Evolutionary conservation across 371 early-diverging fungal species (phyloP), one percentile per base, ranked within the genome.

Genomic region (Apophysomyces ossiformis): DNA sequence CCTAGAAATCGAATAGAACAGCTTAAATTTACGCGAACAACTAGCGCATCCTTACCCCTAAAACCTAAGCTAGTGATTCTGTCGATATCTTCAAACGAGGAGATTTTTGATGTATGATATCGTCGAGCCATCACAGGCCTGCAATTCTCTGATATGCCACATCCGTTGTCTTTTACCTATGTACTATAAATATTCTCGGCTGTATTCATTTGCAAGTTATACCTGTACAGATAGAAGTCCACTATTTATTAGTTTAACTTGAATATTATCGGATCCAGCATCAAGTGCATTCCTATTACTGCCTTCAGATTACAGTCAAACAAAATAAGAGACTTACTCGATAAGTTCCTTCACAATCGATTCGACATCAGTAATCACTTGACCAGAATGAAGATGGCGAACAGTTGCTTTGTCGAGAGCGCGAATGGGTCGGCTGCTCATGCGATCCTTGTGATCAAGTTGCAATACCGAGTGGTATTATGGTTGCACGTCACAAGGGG

Each of bases 21-120:
- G 41, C 41, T 41, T 41, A 8, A 4, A 11, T 13, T 41, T 13
- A 13, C 41, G 21, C 26, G 16, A 60, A 39, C 3, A 37, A 7
- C 15, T 26, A 21, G 37, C 26, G 35, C 8, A 47, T 26, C 36
- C 37, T 58, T 64, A 37, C 89, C 88, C 43, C 94, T 75, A 73
- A 94, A 95, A 1, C 95, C 95, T 75, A 86, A 90, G 5, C 85
- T 85, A 1, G 47, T 21, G 5, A 90, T 70, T 12, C 41, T 64
- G 4, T 73, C 68, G 1, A 93, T 56, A 62, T 92, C 93, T 15
- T 86, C 79, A 68, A 90, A 88, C 0, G 58, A 50, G 11, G 39
- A 37, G n/a, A 93, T 75, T 73, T 95, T 95, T 35, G 90, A 90
- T 12, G 95, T 95, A 68, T 80, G 83, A 66, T 92, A 84, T 15